phyloP scores from a whole-genome alignment of 768 basidiomycete genomes.

The Rhizopogon sp. region DNA sequence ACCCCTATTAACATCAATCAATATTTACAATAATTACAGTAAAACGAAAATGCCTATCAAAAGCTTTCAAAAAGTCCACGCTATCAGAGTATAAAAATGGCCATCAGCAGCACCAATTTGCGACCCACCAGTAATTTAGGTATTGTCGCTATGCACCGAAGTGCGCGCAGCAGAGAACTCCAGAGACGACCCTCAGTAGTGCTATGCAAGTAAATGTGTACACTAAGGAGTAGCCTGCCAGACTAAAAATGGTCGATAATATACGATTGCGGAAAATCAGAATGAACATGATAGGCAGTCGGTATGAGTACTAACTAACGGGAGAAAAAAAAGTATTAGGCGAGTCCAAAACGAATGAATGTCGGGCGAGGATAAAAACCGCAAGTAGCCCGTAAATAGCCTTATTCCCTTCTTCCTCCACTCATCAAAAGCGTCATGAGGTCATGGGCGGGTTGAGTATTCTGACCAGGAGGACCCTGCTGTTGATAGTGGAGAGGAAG shows the following conservation, averaged over 20 bases:
- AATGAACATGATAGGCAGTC: conserved; percentile 15
- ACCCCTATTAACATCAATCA: no score
- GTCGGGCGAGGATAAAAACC: conserved; percentile 8
- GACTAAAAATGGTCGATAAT: conserved; percentile 19
- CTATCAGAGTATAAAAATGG: no score
- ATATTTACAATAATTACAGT: no score
- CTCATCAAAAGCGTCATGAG: conserved; percentile 84
- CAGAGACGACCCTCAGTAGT: no score
- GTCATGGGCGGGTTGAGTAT: conserved; percentile 62
- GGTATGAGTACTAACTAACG: conserved; percentile 27
- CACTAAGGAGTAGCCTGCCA: neutral
- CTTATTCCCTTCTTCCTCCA: conserved; percentile 61
- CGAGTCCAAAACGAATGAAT: conserved; percentile 17
- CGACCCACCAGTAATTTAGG: no score
- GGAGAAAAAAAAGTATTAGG: conserved; percentile 14
- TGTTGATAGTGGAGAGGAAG: conserved; percentile 58
- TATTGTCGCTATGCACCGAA: no score
- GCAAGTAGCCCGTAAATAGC: conserved; percentile 4
- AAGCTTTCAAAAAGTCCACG: no score
- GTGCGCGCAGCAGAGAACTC: no score
- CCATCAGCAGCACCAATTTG: no score
- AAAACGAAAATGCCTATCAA: no score
- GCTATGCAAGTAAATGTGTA: no score
- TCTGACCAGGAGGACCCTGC: conserved; percentile 44
- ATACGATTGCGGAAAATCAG: conserved; percentile 10